Evolutionary conservation across 768 basidiomycete species (phyloP), one percentile per base, ranked within the genome.

Genomic region (Pisolithus sp.): DNA sequence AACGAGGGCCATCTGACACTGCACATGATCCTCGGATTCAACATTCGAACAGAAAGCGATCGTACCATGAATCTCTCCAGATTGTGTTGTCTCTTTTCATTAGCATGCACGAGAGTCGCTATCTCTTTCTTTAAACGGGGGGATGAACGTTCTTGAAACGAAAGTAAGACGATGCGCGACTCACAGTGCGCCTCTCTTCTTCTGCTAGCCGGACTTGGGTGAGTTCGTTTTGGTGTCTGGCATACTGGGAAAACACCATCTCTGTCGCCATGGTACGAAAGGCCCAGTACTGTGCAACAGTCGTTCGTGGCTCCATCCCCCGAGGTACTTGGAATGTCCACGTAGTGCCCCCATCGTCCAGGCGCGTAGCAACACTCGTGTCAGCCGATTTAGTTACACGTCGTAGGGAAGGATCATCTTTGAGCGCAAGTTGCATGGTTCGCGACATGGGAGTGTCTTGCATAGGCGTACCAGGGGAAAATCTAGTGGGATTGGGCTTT

Each of bases 221-320:
- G 30, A 85, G 58, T 45, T 85, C 82, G 10, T 63, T 62, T 40
- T 76, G 73, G 60, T 85, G 81, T 18, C 61, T 65, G 30, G 70
- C 69, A 37, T 73, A 73, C 23, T 76, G 77, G 0, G 73, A 66
- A 3, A 88, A 71, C 37, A 83, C 64, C 2, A 81, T 76, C 61
- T 89, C 86, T 1, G 85, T 85, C 3, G 77, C 73, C 21, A 85
- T 57, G 3, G 86, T 84, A 3, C 86, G 78, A 15, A 77, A 69
- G 24, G 81, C 81, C 86, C 86, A 88, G 59, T 85, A 85, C 53
- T 78, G 80, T 57, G 82, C 82, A 2, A 62, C 60, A 13, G 48
- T 50, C 12, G 68, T 66, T 38, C 53, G 61, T 34, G 72, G 69
- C 2, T 49, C 52, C 30, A 57, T 55, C 30, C 46, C 45, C n/a